Base-by-base conservation (phyloP, 306 rosid genomes). In the Alnus glutinosa region DNA sequence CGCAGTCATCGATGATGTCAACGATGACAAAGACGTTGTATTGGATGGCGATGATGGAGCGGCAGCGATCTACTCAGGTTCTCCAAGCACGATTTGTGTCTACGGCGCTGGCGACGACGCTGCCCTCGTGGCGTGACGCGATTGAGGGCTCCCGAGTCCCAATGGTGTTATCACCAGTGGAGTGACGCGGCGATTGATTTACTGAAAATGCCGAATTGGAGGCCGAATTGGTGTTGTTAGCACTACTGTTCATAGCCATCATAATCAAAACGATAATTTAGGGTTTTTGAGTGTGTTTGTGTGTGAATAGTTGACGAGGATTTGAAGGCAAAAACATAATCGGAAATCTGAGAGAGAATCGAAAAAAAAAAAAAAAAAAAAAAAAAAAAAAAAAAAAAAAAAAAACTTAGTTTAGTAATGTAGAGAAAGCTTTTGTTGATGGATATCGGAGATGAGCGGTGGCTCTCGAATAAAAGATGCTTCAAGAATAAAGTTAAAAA, bases 31-130 rank as follows among this genome's bases (percentile, higher is more conserved):
- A 52, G 74, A 2, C 1, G 81, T 46, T 5, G 69, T 18, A 67
- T 3, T 15, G 46, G 50, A 37, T 2, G 88, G 77, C 23, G 89
- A 82, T 4, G 90, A 79, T 18, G 86, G 72, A 9, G 78, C 78
- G 42, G 88, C 88, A 3, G 75, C 58, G 75, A 77, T 72, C 8
- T 84, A 71, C 67, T 93, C 98, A 68, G 87, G 79, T 74, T 94
- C 97, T 4, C 89, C 90, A 4, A 88, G 85, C 4, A 93, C 88
- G 52, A 89, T 46, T 70, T 89, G 89, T 5, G 79, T 87, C 95
- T 93, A 90, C 15, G 92, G 87, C 16, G 91, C 77, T 32, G 54
- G 85, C 32, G 52, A 37, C 76, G 6, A 75, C 49, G 9, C 63
- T 2, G 77, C 61, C 13, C 85, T 83, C 18, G 83, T 1, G 12